Conservation (phyloP, 192 early-diverging fungal species). For the Podila epicladia region DNA sequence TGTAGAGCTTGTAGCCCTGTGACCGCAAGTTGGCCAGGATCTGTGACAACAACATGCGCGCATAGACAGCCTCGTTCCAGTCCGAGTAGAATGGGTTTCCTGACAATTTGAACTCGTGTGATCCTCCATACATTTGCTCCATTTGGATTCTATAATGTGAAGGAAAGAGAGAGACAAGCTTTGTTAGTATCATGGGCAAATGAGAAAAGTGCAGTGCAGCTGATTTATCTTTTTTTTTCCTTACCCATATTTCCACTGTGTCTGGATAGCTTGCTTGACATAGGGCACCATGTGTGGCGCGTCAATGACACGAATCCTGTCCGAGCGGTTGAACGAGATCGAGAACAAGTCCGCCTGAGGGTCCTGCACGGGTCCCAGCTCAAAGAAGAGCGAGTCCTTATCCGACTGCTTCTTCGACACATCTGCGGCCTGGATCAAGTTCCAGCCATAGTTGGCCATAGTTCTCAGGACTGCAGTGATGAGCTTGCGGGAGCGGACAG, state of each 20-base stretch:
- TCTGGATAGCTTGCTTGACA: conserved; percentile 13
- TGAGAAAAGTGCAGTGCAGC: not conserved
- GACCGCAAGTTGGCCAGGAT: conserved; percentile 23
- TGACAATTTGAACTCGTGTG: conserved; percentile 28
- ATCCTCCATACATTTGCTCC: not conserved
- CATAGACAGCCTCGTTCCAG: conserved; percentile 9
- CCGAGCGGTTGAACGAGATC: conserved; percentile 21
- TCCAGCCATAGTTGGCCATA: conserved; percentile 37
- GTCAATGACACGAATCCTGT: conserved; percentile 33
- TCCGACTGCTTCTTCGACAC: conserved; percentile 26
- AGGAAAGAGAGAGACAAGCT: too few relatives aligned
- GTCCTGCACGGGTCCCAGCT: not conserved
- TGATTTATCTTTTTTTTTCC: not conserved
- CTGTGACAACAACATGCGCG: conserved; percentile 29
- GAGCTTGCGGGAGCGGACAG: conserved; percentile 13
- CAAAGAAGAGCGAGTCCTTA: conserved; percentile 35
- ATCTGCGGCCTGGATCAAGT: conserved; percentile 34
- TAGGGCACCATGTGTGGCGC: not conserved
- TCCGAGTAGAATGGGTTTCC: conserved; percentile 22
- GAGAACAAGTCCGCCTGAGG: conserved; percentile 22
- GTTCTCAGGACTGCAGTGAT: conserved; percentile 8
- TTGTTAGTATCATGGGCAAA: too few relatives aligned
- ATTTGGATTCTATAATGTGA: conserved; percentile 13
- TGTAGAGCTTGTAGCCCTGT: conserved; percentile 27
- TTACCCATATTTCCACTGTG: conserved; percentile 27